Evolutionary conservation across 805 yeast species (phyloP).

Genomic region (Priceomyces haplophilus): DNA sequence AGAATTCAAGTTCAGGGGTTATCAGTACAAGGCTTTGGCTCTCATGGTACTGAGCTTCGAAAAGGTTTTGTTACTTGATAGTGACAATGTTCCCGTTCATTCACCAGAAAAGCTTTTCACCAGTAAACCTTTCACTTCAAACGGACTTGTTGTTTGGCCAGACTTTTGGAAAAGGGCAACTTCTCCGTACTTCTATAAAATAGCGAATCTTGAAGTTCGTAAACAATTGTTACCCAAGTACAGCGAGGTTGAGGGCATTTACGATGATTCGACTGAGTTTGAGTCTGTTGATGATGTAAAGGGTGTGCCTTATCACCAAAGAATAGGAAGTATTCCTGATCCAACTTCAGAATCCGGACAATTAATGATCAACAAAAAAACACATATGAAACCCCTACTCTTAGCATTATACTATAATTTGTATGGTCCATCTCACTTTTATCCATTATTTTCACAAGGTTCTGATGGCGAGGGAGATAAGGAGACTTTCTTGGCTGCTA

Average conservation of each 20-base stretch:
- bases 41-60: conserved; percentile 53
- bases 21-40: conserved; percentile 43
- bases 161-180: conserved; percentile 88
- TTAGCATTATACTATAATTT: conserved; percentile 41
- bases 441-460: conserved; percentile 44
- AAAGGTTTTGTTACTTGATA: conserved; percentile 67
- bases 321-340: conserved; percentile 30
- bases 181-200: conserved; percentile 66
- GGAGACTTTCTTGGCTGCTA: conserved; percentile 73
- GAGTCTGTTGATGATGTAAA: conserved; percentile 4
- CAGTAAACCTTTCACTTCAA: conserved; percentile 49
- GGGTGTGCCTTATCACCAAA: conserved; percentile 28
- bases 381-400: conserved; percentile 35
- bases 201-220: conserved; percentile 51
- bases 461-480: conserved; percentile 77
- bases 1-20: conserved; percentile 40
- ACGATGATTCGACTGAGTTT: conserved; percentile 8
- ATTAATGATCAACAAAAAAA: conserved; percentile 37
- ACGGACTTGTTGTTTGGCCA: conserved; percentile 73
- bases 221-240: conserved; percentile 29
- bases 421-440: conserved; percentile 41
- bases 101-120: conserved; percentile 61
- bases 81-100: conserved; percentile 70
- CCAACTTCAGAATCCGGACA: conserved; percentile 41
- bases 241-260: conserved; percentile 26